A percentile compares a stretch with the other conserved stretches of the same genome.
phyloP scores from a whole-genome alignment of 805 yeast species.

The Barnettozyma sucrosica region DNA sequence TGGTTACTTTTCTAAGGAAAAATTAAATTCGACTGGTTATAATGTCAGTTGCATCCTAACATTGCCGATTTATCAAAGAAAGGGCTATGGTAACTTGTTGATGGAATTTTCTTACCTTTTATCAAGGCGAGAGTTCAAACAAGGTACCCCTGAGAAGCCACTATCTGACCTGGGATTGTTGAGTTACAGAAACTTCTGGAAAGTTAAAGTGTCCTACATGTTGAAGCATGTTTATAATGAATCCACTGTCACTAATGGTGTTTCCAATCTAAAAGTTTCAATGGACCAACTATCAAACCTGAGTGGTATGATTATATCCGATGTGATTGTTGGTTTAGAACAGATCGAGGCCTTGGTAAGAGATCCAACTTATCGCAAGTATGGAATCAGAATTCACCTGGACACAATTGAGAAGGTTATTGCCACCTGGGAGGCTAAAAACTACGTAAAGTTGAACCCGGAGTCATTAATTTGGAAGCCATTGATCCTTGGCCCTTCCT shows the following conservation, averaged over 20 bases:
- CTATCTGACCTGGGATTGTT: slow-evolving; percentile 78
- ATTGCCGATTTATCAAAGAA: slow-evolving; percentile 78
- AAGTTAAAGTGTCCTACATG: slow-evolving; percentile 47
- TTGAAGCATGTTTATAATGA: slow-evolving; percentile 17
- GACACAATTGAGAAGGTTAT: slow-evolving; percentile 37
- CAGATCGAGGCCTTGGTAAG: slow-evolving; percentile 56
- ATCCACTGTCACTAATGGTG: slow-evolving; percentile 1
- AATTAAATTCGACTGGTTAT: slow-evolving; percentile 63
- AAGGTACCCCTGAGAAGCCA: slow-evolving; percentile 96
- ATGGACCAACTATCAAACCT: slow-evolving; percentile 56
- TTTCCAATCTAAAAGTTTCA: slow-evolving; percentile 31
- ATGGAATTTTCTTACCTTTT: slow-evolving; percentile 86
- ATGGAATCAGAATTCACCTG: slow-evolving; percentile 49
- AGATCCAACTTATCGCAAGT: slow-evolving; percentile 39
- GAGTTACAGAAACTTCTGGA: slow-evolving; percentile 89
- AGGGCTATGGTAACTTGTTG: slow-evolving; percentile 83
- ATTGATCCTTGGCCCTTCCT: slow-evolving; percentile 76
- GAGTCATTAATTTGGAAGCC: slow-evolving; percentile 71
- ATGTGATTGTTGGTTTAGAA: slow-evolving; percentile 83
- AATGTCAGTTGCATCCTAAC: slow-evolving; percentile 90
- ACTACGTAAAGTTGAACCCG: slow-evolving; percentile 46
- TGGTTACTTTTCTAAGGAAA: slow-evolving; percentile 91
- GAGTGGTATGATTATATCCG: slow-evolving; percentile 85
- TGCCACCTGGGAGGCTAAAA: slow-evolving; percentile 47
- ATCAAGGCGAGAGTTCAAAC: slow-evolving; percentile 65